These are phyloP conservation scores for Rhypophila decipiens DNA, from an alignment of 495 filamentous ascomycete genomes.

Conservation along the genomic window DNA sequence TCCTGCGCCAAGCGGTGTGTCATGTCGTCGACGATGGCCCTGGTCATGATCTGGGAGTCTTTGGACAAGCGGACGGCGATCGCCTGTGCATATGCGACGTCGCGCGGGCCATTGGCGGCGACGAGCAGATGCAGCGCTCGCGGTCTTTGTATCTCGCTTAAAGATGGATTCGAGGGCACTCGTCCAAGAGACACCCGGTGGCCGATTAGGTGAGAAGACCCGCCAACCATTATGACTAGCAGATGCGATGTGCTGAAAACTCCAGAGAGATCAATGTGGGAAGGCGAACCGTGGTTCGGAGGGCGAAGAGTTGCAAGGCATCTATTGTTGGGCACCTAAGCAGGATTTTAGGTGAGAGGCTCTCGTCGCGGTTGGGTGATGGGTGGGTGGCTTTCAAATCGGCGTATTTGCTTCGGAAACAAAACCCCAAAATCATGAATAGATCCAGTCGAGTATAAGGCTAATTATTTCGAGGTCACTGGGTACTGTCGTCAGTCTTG, in stretches of 20 bases:
- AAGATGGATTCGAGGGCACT: constrained; percentile 24
- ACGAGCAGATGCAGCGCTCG: constrained; percentile 44
- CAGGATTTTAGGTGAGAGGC: too few species aligned
- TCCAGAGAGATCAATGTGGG: neutral
- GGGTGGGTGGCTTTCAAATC: too few species aligned
- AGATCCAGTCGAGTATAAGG: too few species aligned
- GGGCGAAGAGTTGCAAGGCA: too few species aligned
- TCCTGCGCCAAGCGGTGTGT: constrained; percentile 46
- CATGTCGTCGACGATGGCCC: constrained; percentile 49
- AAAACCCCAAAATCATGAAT: too few species aligned
- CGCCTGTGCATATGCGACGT: constrained; percentile 46
- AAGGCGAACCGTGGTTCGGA: neutral
- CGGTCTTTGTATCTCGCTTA: constrained; percentile 36
- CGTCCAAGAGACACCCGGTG: constrained; percentile 4
- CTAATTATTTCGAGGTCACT: too few species aligned
- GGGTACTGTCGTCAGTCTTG: too few species aligned
- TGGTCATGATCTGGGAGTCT: constrained; percentile 46
- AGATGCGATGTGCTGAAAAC: too few species aligned
- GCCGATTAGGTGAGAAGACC: neutral
- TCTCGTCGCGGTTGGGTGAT: too few species aligned
- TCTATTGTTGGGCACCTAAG: too few species aligned
- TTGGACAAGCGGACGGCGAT: constrained; percentile 51
- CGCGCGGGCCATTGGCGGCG: constrained; percentile 45
- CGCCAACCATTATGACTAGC: neutral
- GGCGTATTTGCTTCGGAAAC: too few species aligned